A percentile compares a stretch with the other conserved stretches of the same genome.
These are phyloP conservation scores for Mucor piriformis DNA, from an alignment of 371 early-diverging fungal genomes.

Conservation along the genomic window DNA sequence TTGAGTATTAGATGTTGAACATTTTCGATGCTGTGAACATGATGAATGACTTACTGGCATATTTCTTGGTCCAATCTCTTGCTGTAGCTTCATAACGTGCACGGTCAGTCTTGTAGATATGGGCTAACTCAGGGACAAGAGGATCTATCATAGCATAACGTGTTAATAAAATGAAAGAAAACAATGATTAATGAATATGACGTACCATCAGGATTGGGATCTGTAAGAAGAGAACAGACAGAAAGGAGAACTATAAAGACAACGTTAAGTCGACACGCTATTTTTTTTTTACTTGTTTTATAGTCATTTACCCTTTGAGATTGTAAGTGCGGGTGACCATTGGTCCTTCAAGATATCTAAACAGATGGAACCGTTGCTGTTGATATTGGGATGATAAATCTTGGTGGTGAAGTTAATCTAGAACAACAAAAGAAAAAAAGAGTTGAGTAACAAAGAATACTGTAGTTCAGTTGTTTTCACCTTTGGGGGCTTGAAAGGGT, in stretches of 20 bases:
- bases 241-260: conserved; percentile 81
- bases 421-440: background rate
- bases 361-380: conserved; percentile 98
- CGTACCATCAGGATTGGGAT: conserved; percentile 93
- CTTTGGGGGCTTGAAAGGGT: conserved; percentile 99
- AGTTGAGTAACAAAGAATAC: background rate
- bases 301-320: conserved; percentile 90
- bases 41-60: conserved; percentile 59
- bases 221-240: conserved; percentile 96
- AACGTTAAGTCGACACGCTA: background rate
- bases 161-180: background rate
- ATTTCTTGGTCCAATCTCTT: conserved; percentile 93
- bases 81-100: conserved; percentile 87
- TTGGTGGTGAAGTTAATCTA: conserved; percentile 94
- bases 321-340: conserved; percentile 99
- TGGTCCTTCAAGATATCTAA: conserved; percentile 98
- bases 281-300: background rate
- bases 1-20: too few relatives aligned
- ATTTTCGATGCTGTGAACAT: too few relatives aligned
- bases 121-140: conserved; percentile 97
- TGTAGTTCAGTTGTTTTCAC: conserved; percentile 43
- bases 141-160: conserved; percentile 58
- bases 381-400: conserved; percentile 99
- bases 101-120: conserved; percentile 95
- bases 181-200: background rate